These are phyloP conservation scores for Pezizomycotina sp. DNA, from an alignment of 2,329 filamentous ascomycete species.

Conservation along the genomic window DNA sequence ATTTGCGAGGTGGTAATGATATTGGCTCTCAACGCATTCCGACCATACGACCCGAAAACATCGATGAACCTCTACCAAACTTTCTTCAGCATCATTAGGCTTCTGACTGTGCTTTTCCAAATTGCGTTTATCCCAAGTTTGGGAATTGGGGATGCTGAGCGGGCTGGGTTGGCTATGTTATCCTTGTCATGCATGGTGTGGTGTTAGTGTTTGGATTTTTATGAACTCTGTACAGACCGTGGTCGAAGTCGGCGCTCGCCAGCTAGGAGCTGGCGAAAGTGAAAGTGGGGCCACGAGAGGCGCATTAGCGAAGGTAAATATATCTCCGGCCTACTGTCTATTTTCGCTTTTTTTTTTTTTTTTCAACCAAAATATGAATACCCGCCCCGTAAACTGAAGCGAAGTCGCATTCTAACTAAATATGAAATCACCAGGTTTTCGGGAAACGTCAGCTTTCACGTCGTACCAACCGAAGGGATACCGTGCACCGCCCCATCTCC, in stretches of 20 bases:
- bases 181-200: slow-evolving; percentile 67
- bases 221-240: slow-evolving; percentile 81
- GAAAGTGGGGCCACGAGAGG: slow-evolving; percentile 54
- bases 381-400: no score
- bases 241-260: slow-evolving; percentile 68
- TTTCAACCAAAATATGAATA: slow-evolving; percentile 4
- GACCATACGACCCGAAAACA: slow-evolving; percentile 74
- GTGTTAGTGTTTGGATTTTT: slow-evolving; percentile 86
- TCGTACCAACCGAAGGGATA: slow-evolving; percentile 48
- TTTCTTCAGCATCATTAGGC: slow-evolving; percentile 61
- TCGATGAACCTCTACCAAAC: slow-evolving; percentile 97
- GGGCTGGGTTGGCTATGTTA: slow-evolving; percentile 93
- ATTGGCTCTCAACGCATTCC: slow-evolving; percentile 72
- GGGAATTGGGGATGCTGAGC: slow-evolving; percentile 57
- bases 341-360: slow-evolving; percentile 2
- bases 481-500: no score
- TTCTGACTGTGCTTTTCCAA: slow-evolving; percentile 59
- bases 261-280: slow-evolving; percentile 66
- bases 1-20: slow-evolving; percentile 89
- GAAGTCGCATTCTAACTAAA: no score
- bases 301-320: slow-evolving; percentile 55
- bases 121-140: slow-evolving; percentile 73
- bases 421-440: slow-evolving; percentile 42
- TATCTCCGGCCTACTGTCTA: neutral
- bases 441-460: slow-evolving; percentile 77